A percentile compares a stretch with the other conserved stretches of the same genome.
Conservation (phyloP, 1,139 yeast genomes). For the Pichia sp. region DNA sequence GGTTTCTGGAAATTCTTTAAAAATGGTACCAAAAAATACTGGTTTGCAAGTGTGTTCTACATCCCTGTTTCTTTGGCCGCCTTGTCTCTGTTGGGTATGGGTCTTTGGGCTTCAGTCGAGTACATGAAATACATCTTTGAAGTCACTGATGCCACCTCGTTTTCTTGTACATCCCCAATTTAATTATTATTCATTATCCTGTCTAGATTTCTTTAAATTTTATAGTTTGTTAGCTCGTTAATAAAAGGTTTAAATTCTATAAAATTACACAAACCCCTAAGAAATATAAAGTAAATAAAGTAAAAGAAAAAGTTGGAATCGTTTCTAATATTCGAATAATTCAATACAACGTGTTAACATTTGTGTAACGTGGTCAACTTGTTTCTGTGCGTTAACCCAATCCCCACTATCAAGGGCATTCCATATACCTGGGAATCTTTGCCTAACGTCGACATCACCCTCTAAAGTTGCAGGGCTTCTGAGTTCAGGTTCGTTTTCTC, state of each 20-base stretch:
- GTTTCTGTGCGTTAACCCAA: slow-evolving; percentile 55
- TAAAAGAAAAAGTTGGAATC: neutral
- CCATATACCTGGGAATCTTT: slow-evolving; percentile 64
- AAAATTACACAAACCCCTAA: neutral
- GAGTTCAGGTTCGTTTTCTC: slow-evolving; percentile 53
- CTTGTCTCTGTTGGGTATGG: slow-evolving; percentile 37
- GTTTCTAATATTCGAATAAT: slow-evolving; percentile 11
- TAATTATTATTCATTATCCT: neutral
- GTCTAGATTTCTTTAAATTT: no score
- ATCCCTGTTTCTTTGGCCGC: slow-evolving; percentile 33
- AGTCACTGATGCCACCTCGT: slow-evolving; percentile 25
- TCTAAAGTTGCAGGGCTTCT: slow-evolving; percentile 27
- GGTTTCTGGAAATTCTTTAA: neutral
- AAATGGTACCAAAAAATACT: slow-evolving; percentile 14
- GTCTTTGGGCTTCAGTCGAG: slow-evolving; percentile 36
- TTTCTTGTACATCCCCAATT: neutral
- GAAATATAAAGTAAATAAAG: neutral
- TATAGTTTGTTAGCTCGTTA: no score
- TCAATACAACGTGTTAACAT: slow-evolving; percentile 31
- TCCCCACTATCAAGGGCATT: slow-evolving; percentile 56
- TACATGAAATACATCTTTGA: slow-evolving; percentile 26
- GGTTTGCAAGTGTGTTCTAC: slow-evolving; percentile 22
- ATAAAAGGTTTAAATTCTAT: neutral
- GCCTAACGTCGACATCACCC: slow-evolving; percentile 33
- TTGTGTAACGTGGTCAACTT: slow-evolving; percentile 47